Evolutionary conservation across 352 stramenopile species (phyloP), one percentile per base, ranked within the genome.

Genomic region (Phytophthora sp.): DNA sequence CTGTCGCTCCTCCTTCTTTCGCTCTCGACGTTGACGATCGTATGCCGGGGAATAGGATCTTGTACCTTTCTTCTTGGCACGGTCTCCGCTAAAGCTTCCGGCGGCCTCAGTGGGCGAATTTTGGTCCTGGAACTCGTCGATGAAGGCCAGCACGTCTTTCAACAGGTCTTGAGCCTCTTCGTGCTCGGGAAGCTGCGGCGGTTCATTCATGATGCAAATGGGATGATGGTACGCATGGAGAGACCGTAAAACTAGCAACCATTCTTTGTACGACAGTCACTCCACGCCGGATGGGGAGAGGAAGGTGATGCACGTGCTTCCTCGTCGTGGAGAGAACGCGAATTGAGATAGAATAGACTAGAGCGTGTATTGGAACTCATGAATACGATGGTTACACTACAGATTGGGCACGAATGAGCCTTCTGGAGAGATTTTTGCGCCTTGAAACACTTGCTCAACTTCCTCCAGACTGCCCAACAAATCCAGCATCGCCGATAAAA

Each of bases 1-100:
- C 20, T 48, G 42, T 27, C 42, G n/a, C 32, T 62, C 54, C n/a
- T 5, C 8, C 18, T 62, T 62, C 32, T 62, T 62, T 31, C 35
- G 32, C 24, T 62, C 30, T n/a, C 54, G 42, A 13, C 53, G 42
- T 17, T 27, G 28, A 24, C 31, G 54, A 3, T 62, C 54, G 27
- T 62, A 55, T 21, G 37, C 39, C 12, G 39, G 41, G 5, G 53
- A 50, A 24, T 52, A 50, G 1, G 27, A 20, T 31, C 43, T 49
- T 2, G 12, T 15, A 13, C 42, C 31, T 38, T 5, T 23, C 15
- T 38, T 62, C 15, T 41, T 34, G 18, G 2, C 28, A 24, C 18
- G 18, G 35, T 58, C 50, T 37, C 26, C 37, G n/a, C 10, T 27
- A 31, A 23, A 9, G n/a, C 4, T 43, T 10, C 8, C 20, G 8